These are phyloP conservation scores for Nigrospora osmanthi DNA, from an alignment of 2,329 filamentous ascomycete genomes.

Conservation along the genomic window DNA sequence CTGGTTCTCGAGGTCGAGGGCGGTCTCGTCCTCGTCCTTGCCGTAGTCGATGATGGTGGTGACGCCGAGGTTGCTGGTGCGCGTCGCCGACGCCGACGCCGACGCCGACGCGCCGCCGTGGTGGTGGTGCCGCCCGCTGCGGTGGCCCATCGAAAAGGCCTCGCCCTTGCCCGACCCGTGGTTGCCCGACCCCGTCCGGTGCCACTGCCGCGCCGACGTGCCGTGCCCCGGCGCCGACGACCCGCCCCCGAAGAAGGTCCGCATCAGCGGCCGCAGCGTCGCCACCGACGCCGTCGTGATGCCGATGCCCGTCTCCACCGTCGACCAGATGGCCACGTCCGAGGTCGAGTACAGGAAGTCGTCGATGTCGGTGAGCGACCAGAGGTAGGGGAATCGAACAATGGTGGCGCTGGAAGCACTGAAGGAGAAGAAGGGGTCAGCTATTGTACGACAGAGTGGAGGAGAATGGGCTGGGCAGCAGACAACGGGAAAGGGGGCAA, in stretches of 20 bases:
- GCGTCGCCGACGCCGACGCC: slow-evolving; percentile 5
- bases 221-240: slow-evolving; percentile 4
- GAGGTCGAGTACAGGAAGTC: slow-evolving; percentile 36
- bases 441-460: background rate
- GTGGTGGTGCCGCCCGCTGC: background rate
- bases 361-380: slow-evolving; percentile 22
- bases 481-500: too few species aligned
- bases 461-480: background rate
- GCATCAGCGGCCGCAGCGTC: slow-evolving; percentile 29
- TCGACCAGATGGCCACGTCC: slow-evolving; percentile 36
- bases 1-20: slow-evolving; percentile 3
- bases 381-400: slow-evolving; percentile 33
- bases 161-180: background rate
- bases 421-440: background rate
- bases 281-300: slow-evolving; percentile 30
- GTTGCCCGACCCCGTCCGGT: slow-evolving; percentile 1
- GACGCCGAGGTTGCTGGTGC: slow-evolving; percentile 4
- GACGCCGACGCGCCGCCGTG: too few species aligned
- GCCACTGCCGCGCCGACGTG: slow-evolving; percentile 4
- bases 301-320: slow-evolving; percentile 33
- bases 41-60: slow-evolving; percentile 8
- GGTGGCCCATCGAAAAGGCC: background rate
- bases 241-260: slow-evolving; percentile 3
- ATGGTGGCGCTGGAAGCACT: slow-evolving; percentile 34
- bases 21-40: background rate